Evolutionary conservation across 139 green algal species (phyloP).

Genomic region (Pleodorina starrii): DNA sequence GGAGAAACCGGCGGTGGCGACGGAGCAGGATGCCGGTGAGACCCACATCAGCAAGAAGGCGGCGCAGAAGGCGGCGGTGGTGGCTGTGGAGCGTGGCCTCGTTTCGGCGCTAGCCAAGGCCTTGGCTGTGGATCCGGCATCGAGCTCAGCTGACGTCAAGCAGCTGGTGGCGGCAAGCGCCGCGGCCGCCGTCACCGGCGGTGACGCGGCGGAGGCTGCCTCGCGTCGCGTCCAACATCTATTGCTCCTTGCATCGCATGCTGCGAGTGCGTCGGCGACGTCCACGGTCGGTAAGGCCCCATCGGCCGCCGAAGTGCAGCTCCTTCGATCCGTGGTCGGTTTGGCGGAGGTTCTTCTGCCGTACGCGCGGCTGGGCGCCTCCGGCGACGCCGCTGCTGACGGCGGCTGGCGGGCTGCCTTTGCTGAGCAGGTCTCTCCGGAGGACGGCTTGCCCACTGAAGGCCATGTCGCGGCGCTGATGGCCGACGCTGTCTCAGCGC

Average conservation of each 20-base stretch:
- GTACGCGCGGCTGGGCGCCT: neutral
- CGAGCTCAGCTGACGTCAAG: neutral
- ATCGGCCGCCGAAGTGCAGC: neutral
- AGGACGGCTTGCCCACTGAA: neutral
- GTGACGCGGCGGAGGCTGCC: neutral
- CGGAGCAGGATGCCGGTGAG: neutral
- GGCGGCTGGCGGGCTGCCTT: neutral
- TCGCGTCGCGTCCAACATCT: constrained; percentile 49
- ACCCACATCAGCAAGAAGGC: constrained; percentile 3
- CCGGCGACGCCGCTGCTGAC: neutral
- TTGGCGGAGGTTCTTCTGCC: constrained; percentile 35
- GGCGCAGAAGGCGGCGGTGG: neutral
- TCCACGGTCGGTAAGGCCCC: neutral
- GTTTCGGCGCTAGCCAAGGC: constrained; percentile 14
- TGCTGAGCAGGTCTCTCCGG: neutral
- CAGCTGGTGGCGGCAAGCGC: constrained; percentile 15
- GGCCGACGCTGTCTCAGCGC: neutral
- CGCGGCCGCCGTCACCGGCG: neutral
- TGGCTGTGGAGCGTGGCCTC: neutral
- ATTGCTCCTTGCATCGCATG: constrained; percentile 52
- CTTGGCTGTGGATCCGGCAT: neutral
- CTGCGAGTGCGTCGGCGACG: neutral
- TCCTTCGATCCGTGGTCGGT: neutral
- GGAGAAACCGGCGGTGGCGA: too few species aligned
- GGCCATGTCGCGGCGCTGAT: neutral